phyloP scores from a whole-genome alignment of 805 yeast genomes.

The Starmerella apis region DNA sequence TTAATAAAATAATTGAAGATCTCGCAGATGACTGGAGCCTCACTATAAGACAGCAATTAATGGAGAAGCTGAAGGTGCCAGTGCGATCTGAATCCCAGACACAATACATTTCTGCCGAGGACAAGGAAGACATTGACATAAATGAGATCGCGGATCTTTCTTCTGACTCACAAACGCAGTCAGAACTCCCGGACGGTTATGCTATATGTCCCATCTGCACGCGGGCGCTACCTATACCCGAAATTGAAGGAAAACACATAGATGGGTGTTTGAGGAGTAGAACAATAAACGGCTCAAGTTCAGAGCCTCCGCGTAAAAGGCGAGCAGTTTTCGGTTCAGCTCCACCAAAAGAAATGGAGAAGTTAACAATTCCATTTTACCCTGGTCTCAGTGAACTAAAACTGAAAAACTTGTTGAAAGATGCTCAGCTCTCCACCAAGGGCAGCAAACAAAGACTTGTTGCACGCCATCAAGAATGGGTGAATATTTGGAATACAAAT shows the following conservation, averaged over 20 bases:
- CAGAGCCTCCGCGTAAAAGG: constrained; percentile 38
- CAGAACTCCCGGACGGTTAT: constrained; percentile 24
- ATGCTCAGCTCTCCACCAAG: constrained; percentile 44
- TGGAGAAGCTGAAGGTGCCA: background rate
- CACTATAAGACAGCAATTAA: constrained; percentile 1
- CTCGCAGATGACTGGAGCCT: constrained; percentile 43
- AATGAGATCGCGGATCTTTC: background rate
- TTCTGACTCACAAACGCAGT: constrained; percentile 15
- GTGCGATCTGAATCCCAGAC: background rate
- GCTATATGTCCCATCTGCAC: constrained; percentile 64
- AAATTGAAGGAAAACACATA: constrained; percentile 50
- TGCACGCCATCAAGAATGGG: constrained; percentile 63
- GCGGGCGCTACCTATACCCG: constrained; percentile 43
- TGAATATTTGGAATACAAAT: constrained; percentile 70
- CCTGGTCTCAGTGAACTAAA: constrained; percentile 48
- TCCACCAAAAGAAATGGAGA: constrained; percentile 3
- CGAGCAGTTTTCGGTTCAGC: constrained; percentile 6
- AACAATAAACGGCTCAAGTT: constrained; percentile 27
- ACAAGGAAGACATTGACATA: background rate
- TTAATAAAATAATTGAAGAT: constrained; percentile 64
- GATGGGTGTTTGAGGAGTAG: constrained; percentile 43
- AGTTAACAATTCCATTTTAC: constrained; percentile 45
- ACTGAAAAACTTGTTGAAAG: constrained; percentile 48
- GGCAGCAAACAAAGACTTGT: constrained; percentile 62
- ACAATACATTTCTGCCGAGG: background rate